phyloP scores from a whole-genome alignment of 345 rosid genomes.

The Zanthoxylum bungeanum region DNA sequence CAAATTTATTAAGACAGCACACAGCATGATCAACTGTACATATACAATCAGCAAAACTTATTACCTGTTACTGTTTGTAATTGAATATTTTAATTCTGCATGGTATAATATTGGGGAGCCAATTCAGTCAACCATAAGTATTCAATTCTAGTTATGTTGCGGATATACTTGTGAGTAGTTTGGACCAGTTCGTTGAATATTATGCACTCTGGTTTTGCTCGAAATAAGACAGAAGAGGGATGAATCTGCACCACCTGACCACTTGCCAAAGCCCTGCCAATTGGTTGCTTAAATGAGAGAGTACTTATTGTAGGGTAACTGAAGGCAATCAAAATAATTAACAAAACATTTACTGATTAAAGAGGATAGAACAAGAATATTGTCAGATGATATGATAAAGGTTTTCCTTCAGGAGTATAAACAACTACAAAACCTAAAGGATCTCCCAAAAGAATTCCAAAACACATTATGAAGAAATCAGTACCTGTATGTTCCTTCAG shows the following conservation, averaged over 20 bases:
- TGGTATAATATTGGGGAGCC: slow-evolving; percentile 76
- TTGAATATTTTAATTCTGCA: slow-evolving; percentile 32
- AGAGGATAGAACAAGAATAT: neutral
- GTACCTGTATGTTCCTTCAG: slow-evolving; percentile 84
- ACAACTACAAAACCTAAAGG: neutral
- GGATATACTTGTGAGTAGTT: slow-evolving; percentile 74
- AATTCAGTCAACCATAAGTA: slow-evolving; percentile 75
- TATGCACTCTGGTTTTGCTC: slow-evolving; percentile 70
- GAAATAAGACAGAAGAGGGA: slow-evolving; percentile 73
- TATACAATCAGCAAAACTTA: neutral
- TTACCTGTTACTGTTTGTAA: slow-evolving; percentile 14
- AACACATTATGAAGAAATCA: neutral
- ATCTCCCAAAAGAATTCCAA: neutral
- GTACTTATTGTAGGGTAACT: neutral
- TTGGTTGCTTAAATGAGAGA: slow-evolving; percentile 13
- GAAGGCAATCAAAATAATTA: slow-evolving; percentile 2
- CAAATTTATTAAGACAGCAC: neutral
- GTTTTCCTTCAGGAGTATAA: neutral
- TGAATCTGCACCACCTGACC: slow-evolving; percentile 82
- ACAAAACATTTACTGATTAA: neutral
- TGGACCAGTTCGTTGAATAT: slow-evolving; percentile 79
- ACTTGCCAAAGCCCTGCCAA: slow-evolving; percentile 78
- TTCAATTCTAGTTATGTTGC: slow-evolving; percentile 71
- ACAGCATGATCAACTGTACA: neutral
- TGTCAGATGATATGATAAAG: neutral